Evolutionary conservation across 164 flowering plant species (phyloP), one percentile per base, ranked within the genome.

Genomic region (Amborella trichopoda): DNA sequence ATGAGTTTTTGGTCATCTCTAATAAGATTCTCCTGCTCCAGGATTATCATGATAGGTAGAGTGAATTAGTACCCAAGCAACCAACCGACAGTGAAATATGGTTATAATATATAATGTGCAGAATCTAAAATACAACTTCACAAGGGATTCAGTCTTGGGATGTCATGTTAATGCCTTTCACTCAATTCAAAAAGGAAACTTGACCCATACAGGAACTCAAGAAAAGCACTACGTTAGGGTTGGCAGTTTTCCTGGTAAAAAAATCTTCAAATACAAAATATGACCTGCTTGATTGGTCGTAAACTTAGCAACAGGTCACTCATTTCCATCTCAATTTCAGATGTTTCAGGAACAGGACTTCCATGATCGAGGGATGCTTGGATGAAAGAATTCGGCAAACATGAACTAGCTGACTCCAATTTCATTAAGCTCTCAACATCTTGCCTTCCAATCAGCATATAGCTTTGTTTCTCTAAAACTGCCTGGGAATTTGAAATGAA

Each of bases 381-480:
- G 47, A 68, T 76, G 48, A 48, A 51, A 16, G 78, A 61, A 73
- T 59, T 67, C 23, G 80, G 89, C 38, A 93, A 68, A 63, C 68
- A 81, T 30, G 77, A 65, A 73, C 91, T 83, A 11, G 94, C 73
- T 22, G 95, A 87, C 59, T 93, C 99, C 61, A 55, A 73, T 49
- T 75, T 70, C 97, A 88, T 74, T 66, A 93, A 69, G 53, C 68
- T 84, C 57, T 93, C 99, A 50, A 93, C 61, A 50, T 88, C 99
- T 67, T 93, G 85, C 62, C 99, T 79, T 39, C 99, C 99, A 46
- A 88, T 85, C 22, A 93, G 93, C 99, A 85, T 88, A 59, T 93
- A 93, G 61, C 94, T 83, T 61, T 71, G 99, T 75, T 88, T 93
- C 71, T 93, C 99, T 54, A 93, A 89, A 62, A 93, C 99, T 42